Base-by-base conservation (phyloP, 1,284 basidiomycete species). In the Nidula niveotomentosa region DNA sequence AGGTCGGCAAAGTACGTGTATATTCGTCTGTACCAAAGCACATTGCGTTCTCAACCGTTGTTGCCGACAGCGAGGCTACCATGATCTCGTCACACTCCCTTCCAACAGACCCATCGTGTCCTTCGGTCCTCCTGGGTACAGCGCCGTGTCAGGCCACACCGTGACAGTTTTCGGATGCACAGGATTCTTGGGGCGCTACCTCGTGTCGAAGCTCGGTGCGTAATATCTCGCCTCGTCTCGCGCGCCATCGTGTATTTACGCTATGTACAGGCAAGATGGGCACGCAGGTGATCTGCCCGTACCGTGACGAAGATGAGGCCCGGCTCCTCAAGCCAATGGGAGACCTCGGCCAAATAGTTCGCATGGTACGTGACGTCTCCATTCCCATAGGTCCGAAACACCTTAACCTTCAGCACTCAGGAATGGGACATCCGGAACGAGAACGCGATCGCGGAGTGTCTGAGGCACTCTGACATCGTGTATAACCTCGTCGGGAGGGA, bases 141-240 rank as follows among this genome's bases (percentile, higher is more conserved):
- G 93, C 66, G 88, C 93, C 6, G 85, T 88, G 58, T 88, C 88
- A 51, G 95, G 95, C 2, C 94, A 96, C 74, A 85, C 90, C 48
- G 96, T 91, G 44, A 99, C 96, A 34, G 96, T 99, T 53, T 99
- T 99, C 76, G 96, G 96, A 36, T 93, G 89, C 68, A 98, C 96
- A 8, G 94, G 96, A 6, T 99, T 98, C 73, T 78, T 99, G 53
- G 96, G 96, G 51, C 80, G 96, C 66, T 99, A 98, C 75, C 78
- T 98, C 52, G 93, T 99, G 48, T 84, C 90, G 49, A 97, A 97
- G 76, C 83, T 97, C 10, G 91, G 91, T 93, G 64, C 58, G 86
- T 73, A 33, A 33, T 50, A 41, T 15, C 23, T 23, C 4, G 23
- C 23, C 23, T 23, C 23, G 23, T 23, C 23, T 23, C 23, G 23